Conservation (phyloP, 768 basidiomycete genomes). For the Phylloporus arenicola region DNA sequence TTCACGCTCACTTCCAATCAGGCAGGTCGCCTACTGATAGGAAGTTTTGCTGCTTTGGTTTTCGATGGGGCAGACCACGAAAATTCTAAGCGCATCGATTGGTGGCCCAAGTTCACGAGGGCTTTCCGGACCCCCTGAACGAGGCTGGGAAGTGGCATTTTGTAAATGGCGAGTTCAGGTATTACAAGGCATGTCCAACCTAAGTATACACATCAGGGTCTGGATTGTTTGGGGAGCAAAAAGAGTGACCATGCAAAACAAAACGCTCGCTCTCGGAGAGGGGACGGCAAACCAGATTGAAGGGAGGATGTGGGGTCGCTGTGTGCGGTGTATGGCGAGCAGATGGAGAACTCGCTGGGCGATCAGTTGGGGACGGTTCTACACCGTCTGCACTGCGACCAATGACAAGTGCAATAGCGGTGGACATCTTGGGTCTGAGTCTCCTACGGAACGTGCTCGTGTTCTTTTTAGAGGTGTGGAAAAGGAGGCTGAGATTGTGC, state of each 20-base stretch:
- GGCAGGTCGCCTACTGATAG: too few relatives aligned
- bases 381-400: slow-evolving; percentile 11
- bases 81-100: slow-evolving; percentile 8
- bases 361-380: background rate
- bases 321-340: background rate
- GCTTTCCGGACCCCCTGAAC: slow-evolving; percentile 21
- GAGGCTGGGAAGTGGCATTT: slow-evolving; percentile 19
- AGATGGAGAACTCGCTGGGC: background rate
- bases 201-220: slow-evolving; percentile 1
- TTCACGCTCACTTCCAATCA: background rate
- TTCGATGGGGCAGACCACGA: slow-evolving; percentile 10
- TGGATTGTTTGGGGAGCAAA: background rate
- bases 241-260: slow-evolving; percentile 17
- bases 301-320: background rate
- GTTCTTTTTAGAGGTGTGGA: slow-evolving; percentile 19
- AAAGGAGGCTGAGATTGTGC: slow-evolving; percentile 15
- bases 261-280: background rate
- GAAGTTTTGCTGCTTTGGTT: too few relatives aligned
- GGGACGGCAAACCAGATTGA: slow-evolving; percentile 3
- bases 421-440: slow-evolving; percentile 18
- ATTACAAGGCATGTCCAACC: slow-evolving; percentile 28
- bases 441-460: slow-evolving; percentile 23
- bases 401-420: slow-evolving; percentile 20
- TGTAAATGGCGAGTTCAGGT: slow-evolving; percentile 23
- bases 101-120: slow-evolving; percentile 7